Evolutionary conservation across 805 yeast genomes (phyloP).

Genomic region (Scheffersomyces coipomensis): DNA sequence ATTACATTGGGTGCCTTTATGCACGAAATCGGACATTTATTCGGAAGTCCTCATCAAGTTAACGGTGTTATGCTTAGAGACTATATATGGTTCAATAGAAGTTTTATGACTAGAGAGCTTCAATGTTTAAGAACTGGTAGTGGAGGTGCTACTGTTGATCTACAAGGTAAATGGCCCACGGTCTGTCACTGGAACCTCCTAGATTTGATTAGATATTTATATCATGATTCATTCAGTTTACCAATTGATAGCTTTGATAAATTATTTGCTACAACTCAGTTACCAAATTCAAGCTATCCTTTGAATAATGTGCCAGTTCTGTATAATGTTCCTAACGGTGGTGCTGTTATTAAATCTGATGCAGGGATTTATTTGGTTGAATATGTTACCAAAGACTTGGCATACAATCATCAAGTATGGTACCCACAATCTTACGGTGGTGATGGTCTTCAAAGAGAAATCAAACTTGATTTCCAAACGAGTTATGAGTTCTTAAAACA

Average conservation of each 20-base stretch:
- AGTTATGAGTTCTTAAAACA: constrained; percentile 30
- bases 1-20: constrained; percentile 89
- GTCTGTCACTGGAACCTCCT: constrained; percentile 88
- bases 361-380: constrained; percentile 79
- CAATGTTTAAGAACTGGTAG: constrained; percentile 52
- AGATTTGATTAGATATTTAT: constrained; percentile 73
- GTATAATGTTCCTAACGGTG: constrained; percentile 19
- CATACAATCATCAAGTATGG: constrained; percentile 60
- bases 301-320: constrained; percentile 18
- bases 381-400: constrained; percentile 54
- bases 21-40: constrained; percentile 91
- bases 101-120: constrained; percentile 73
- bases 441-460: constrained; percentile 53
- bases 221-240: constrained; percentile 76
- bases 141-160: constrained; percentile 41
- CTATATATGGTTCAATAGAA: constrained; percentile 75
- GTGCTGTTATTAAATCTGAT: constrained; percentile 43
- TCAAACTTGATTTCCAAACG: constrained; percentile 46
- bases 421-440: constrained; percentile 59
- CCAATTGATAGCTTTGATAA: constrained; percentile 57
- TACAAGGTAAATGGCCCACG: constrained; percentile 43
- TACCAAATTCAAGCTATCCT: constrained; percentile 13
- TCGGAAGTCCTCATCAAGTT: constrained; percentile 92
- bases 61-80: constrained; percentile 89
- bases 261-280: constrained; percentile 28